phyloP scores from a whole-genome alignment of 805 yeast genomes.

The Spathaspora gorwiae region DNA sequence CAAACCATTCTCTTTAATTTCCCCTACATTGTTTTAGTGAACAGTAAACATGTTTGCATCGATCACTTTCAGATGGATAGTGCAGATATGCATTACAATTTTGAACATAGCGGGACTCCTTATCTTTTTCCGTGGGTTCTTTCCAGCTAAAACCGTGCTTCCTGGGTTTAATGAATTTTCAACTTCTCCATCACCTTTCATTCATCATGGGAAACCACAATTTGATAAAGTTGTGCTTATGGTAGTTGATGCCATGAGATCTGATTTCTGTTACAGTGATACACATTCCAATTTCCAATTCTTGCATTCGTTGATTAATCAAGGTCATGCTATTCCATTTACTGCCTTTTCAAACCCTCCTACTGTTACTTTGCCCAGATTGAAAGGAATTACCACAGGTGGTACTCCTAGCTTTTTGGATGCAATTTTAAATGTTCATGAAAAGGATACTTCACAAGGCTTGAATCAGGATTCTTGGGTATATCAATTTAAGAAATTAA shows the following conservation, averaged over 20 bases:
- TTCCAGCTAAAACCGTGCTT: constrained; percentile 80
- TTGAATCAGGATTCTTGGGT: constrained; percentile 86
- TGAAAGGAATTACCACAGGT: constrained; percentile 92
- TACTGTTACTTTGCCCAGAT: constrained; percentile 90
- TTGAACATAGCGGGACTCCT: constrained; percentile 43
- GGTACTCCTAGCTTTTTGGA: constrained; percentile 92
- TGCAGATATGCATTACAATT: constrained; percentile 6
- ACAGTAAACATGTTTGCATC: constrained; percentile 4
- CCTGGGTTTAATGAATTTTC: constrained; percentile 48
- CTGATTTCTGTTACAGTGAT: constrained; percentile 75
- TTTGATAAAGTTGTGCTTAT: constrained; percentile 71
- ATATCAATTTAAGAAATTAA: constrained; percentile 49
- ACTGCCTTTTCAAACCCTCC: constrained; percentile 95
- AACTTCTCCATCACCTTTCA: constrained; percentile 16
- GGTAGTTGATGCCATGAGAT: constrained; percentile 89
- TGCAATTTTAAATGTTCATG: constrained; percentile 91
- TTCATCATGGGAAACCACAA: constrained; percentile 27
- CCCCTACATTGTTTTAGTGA: no score
- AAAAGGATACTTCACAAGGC: constrained; percentile 66
- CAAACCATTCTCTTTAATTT: no score
- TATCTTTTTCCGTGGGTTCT: constrained; percentile 76
- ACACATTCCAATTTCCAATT: constrained; percentile 56
- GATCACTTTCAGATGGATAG: constrained; percentile 12
- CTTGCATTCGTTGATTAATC: constrained; percentile 59
- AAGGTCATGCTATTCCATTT: constrained; percentile 76